Evolutionary conservation across 148 eudicot species (phyloP).

Genomic region (Rhododendron simsii): DNA sequence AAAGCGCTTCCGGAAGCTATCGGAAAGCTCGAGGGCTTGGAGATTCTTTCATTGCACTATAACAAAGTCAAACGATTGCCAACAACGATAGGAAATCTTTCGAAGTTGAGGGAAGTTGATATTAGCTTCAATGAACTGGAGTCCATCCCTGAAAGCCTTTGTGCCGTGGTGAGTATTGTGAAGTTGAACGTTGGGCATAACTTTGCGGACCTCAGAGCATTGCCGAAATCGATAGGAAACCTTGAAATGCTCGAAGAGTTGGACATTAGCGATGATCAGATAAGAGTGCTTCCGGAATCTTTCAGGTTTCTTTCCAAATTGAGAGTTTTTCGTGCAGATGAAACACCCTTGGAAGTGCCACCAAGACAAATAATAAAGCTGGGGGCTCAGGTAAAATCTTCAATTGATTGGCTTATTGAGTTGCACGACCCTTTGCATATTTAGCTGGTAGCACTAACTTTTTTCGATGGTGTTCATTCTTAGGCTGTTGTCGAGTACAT

Average conservation of each 20-base stretch:
- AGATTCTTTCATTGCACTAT: slow-evolving; percentile 51
- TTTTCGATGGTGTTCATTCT: background rate
- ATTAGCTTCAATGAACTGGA: slow-evolving; percentile 70
- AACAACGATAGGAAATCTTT: slow-evolving; percentile 50
- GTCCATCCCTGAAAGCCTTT: slow-evolving; percentile 57
- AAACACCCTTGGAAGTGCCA: slow-evolving; percentile 67
- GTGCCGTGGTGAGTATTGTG: slow-evolving; percentile 39
- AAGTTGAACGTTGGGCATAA: slow-evolving; percentile 64
- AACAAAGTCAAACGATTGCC: slow-evolving; percentile 56
- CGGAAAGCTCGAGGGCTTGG: slow-evolving; percentile 47
- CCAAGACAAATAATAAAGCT: slow-evolving; percentile 38
- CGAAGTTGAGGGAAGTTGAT: slow-evolving; percentile 44
- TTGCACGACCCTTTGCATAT: background rate
- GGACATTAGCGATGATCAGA: slow-evolving; percentile 67
- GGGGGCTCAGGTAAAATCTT: slow-evolving; percentile 59
- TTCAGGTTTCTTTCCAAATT: slow-evolving; percentile 46
- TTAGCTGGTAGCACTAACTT: background rate
- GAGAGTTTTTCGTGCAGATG: slow-evolving; percentile 51
- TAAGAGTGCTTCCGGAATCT: slow-evolving; percentile 59
- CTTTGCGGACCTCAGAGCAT: slow-evolving; percentile 60
- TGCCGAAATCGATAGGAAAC: slow-evolving; percentile 65
- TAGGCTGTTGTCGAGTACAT: slow-evolving; percentile 69
- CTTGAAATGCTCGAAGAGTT: slow-evolving; percentile 62
- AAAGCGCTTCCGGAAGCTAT: slow-evolving; percentile 64
- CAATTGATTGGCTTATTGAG: background rate